Base-by-base conservation (phyloP, 208 protist species). In the Tetramitus jugosus region DNA sequence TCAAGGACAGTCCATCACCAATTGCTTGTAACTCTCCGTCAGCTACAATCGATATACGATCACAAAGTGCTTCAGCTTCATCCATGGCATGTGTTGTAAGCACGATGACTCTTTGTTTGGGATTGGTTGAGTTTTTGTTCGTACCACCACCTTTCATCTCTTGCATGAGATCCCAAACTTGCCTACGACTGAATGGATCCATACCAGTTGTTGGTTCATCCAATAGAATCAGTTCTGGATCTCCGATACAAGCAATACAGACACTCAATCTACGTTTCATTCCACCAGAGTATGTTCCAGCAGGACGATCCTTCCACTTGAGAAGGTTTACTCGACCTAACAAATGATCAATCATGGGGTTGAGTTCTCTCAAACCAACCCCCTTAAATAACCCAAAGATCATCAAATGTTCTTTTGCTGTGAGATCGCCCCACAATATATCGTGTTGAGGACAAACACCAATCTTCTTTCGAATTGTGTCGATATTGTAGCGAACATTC, bases 371-470 rank as follows among this genome's bases (percentile, higher is more conserved):
- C 45, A 8, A 42, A 31, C 52, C 6, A 37, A 83, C 26, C 29
- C 42, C 39, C 29, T 79, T 80, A 0, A 84, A 56, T 23, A 26
- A 3, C 10, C 7, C 10, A 60, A 84, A 85, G 10, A 85, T 35
- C 45, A 37, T 3, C 7, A 85, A 31, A 76, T 85, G 82, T 71
- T 85, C 77, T 33, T 75, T 42, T 31, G 60, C 45, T 26, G 82
- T 82, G 4, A 85, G 67, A 17, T 83, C 42, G 53, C 39, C 13
- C 75, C 75, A 84, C 4, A 85, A 69, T 49, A 84, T 80, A 65
- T 85, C 81, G 31, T 85, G 80, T 76, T 89, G 86, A 45, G 80
- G 81, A 62, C 82, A 86, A 8, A 88, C 31, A n/a, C 86, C 84
- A 17, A 89, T 29, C 10, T 68, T 45, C 42, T 68, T 37, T 43